Evolutionary conservation across 768 basidiomycete species (phyloP), one percentile per base, ranked within the genome.

Genomic region (Mycena rebaudengoi): DNA sequence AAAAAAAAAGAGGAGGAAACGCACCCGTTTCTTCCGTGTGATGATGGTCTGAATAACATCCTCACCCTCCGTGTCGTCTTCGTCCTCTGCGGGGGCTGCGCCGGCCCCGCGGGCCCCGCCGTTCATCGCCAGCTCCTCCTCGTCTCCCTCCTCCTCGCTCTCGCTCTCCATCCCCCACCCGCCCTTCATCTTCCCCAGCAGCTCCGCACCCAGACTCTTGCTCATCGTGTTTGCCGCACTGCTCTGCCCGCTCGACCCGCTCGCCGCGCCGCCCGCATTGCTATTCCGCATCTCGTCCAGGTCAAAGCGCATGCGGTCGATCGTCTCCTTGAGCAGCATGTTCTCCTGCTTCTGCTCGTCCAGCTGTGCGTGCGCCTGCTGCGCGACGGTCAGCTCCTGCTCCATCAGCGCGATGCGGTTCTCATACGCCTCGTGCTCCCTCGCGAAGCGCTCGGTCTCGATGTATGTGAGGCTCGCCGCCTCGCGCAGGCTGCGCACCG

Each of bases 331-430:
- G 63, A 98, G 82, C 71, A 94, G 78, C 67, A 97, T 73, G 71
- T 98, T 98, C 82, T 96, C 94, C 70, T 95, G 93, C 80, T 98
- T 98, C 81, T 98, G 96, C 69, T 92, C 90, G 62, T 96, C 94
- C 35, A 98, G 84, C 62, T 88, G 85, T 0, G 81, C 85, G 54
- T 93, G 89, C 1, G 91, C 89, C 68, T 88, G 85, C 52, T 90
- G 87, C 5, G 94, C 92, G 25, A 85, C 71, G 4, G 74, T 74
- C 3, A 98, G 83, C 59, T 97, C 95, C 8, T 78, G 69, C 69
- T 95, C 91, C n/a, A 97, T 85, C 7, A 82, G 75, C 7, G 78
- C 74, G 50, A 96, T 84, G 16, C 90, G 89, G 6, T 87, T 85
- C 72, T 97, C 95, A 41, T 90, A 89, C 16, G 81, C 79, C 30